phyloP scores from a whole-genome alignment of 176 grass and related monocot species.

The Musa acuminata region DNA sequence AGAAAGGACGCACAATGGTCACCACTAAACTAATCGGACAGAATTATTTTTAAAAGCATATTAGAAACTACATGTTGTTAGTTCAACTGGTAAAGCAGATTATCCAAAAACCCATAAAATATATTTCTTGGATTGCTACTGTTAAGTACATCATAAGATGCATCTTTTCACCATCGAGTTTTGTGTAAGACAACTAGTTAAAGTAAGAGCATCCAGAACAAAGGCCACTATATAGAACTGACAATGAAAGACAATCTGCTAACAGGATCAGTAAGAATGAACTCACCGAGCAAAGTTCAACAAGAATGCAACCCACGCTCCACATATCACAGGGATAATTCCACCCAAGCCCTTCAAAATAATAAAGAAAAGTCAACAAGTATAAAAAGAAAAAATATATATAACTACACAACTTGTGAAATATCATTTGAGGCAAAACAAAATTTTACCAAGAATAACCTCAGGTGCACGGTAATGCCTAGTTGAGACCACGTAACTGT shows the following conservation, averaged over 20 bases:
- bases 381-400: neutral
- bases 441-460: conserved; percentile 85
- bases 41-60: too few species aligned
- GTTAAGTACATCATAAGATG: too few species aligned
- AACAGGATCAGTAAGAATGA: conserved; percentile 4
- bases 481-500: conserved; percentile 96
- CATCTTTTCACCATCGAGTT: too few species aligned
- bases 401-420: neutral
- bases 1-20: too few species aligned
- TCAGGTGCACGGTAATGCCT: conserved; percentile 97
- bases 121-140: too few species aligned
- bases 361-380: conserved; percentile 15
- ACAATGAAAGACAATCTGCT: conserved; percentile 13
- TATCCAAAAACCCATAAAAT: too few species aligned
- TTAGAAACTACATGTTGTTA: too few species aligned
- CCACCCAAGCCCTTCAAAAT: conserved; percentile 79
- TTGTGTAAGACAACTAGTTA: neutral
- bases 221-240: too few species aligned
- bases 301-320: conserved; percentile 96
- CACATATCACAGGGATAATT: conserved; percentile 95
- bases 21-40: too few species aligned
- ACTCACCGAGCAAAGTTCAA: conserved; percentile 96
- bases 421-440: neutral
- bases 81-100: too few species aligned
- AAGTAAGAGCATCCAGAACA: neutral